These are phyloP conservation scores for Lentithecium fluviatile DNA, from an alignment of 495 filamentous ascomycete genomes.

Conservation along the genomic window DNA sequence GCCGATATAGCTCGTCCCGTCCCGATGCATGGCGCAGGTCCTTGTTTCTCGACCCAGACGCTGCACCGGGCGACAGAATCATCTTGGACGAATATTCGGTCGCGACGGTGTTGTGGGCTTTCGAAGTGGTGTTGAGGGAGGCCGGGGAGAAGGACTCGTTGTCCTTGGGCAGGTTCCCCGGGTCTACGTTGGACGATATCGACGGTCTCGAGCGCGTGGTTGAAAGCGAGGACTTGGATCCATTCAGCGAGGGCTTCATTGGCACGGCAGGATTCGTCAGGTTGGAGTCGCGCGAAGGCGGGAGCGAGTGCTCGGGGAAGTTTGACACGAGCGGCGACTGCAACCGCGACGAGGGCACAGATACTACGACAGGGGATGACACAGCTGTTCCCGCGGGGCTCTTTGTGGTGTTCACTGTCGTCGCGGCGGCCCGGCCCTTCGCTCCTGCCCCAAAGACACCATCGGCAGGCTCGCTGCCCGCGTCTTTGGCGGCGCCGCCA, in stretches of 20 bases:
- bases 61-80: not conserved
- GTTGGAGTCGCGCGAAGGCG: conserved; percentile 30
- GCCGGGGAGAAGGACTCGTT: conserved; percentile 10
- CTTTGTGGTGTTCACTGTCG: conserved; percentile 11
- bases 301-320: conserved; percentile 26
- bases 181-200: conserved; percentile 10
- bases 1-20: conserved; percentile 20
- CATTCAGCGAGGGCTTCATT: conserved; percentile 23
- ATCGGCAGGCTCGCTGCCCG: conserved; percentile 16
- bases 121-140: conserved; percentile 8
- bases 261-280: conserved; percentile 19
- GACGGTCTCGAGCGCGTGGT: conserved; percentile 25
- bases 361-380: conserved; percentile 37
- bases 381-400: conserved; percentile 30
- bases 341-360: conserved; percentile 31
- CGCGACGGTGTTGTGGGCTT: not conserved
- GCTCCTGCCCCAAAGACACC: conserved; percentile 26
- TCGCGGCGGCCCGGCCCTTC: conserved; percentile 25
- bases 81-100: conserved; percentile 2
- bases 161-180: conserved; percentile 6
- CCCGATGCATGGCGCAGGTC: conserved; percentile 1
- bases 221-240: conserved; percentile 16
- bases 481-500: conserved; percentile 63
- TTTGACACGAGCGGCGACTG: conserved; percentile 33
- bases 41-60: not conserved